Conservation (phyloP, 345 rosid species). For the Eucalyptus grandis region DNA sequence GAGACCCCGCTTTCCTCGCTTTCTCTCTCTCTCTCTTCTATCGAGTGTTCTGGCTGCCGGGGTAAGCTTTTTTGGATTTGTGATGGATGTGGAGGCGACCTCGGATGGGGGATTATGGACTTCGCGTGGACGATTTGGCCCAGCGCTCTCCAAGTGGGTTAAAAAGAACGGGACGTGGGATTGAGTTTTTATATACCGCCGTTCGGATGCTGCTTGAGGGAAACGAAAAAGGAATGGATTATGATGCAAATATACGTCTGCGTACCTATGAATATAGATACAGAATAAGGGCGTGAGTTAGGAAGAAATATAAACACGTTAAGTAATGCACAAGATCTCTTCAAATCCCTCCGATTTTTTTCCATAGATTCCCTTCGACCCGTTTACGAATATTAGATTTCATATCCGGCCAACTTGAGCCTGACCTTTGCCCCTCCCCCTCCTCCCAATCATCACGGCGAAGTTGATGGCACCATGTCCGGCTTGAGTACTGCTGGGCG, state of each 20-base stretch:
- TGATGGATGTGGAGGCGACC: background rate
- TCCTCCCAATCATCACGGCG: background rate
- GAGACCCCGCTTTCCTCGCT: background rate
- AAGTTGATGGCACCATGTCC: background rate
- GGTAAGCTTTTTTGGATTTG: background rate
- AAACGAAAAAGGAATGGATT: background rate
- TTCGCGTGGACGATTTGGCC: background rate
- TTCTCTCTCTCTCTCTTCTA: background rate
- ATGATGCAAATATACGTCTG: background rate
- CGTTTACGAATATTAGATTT: background rate
- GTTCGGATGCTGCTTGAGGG: background rate
- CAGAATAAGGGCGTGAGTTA: background rate
- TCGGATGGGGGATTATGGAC: background rate
- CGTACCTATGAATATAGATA: background rate
- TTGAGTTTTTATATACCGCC: background rate
- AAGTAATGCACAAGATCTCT: background rate
- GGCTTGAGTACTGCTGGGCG: rapidly evolving
- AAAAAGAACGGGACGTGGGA: background rate
- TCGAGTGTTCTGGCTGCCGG: background rate
- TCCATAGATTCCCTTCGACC: background rate
- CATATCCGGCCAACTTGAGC: background rate
- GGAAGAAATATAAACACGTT: background rate
- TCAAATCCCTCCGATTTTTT: background rate
- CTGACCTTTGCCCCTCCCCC: rapidly evolving
- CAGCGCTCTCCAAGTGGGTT: background rate